Base-by-base conservation (phyloP, 805 yeast species). In the Suhomyces faveliae region DNA sequence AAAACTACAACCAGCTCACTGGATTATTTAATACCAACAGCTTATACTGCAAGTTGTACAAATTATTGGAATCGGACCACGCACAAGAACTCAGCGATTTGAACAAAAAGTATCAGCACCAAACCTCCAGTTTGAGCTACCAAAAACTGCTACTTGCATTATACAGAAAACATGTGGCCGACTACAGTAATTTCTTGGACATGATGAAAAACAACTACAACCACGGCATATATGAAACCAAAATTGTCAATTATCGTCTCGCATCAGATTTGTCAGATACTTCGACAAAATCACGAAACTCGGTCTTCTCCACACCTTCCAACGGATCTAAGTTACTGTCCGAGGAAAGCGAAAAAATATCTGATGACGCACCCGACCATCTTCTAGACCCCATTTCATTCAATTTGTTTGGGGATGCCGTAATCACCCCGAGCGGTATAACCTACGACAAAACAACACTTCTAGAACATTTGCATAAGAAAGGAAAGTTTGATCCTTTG, bases 401-500 rank as follows among this genome's bases (percentile, higher is more conserved):
- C 44, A 47, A 49, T 20, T 39, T 55, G 33, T 52, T 55, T 40
- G 45, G 45, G 11, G 59, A 55, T 20, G 57, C 59, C n/a, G 59
- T 55, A 5, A 44, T 55, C 17, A 50, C 56, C 1, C 59, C 59
- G 3, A 45, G 49, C 21, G 59, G 59, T 5, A 54, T 55, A 5
- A 53, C 59, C 11, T 55, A 55, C 45, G 59, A 55, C 24, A 51
- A 50, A 30, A 39, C 43, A 2, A 27, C 35, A 17, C 25, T 55
- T 19, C 13, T 54, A 5, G 50, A 48, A 24, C 53, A 55, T 24
- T 25, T 55, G 7, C 43, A 42, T 10, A 48, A 42, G 10, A 48
- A 50, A 23, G 57, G 56, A 10, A 40, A 61, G 13, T 65, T 58
- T 27, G 80, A 75, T 53, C 80, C 80, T 4, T 55, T 76, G 33